Evolutionary conservation across 164 flowering plant species (phyloP), one percentile per base, ranked within the genome.

Genomic region (Aristolochia fimbriata): DNA sequence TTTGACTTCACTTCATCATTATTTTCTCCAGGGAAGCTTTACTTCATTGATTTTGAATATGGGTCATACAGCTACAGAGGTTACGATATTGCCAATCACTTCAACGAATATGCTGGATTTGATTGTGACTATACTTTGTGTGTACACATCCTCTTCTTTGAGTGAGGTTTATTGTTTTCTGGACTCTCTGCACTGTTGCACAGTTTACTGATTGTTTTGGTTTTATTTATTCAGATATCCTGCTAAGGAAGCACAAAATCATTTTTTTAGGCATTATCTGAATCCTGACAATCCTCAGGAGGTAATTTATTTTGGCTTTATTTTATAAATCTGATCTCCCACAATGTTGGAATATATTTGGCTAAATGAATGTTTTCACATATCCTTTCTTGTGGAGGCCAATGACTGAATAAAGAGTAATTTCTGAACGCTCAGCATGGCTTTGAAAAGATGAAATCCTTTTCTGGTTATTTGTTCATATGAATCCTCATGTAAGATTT

Each of bases 81-180:
- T 57, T 91, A 73, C 74, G 99, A 94, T 78, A 88, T 94, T 59
- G 99, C 89, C 59, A 94, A 94, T 71, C 99, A 94, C 82, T 94
- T 94, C 83, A 88, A 83, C 60, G 99, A 94, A 77, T 94, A 88
- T 80, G 99, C 99, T 37, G 99, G 99, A 72, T 83, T 80, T 71
- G 97, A 91, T 47, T 91, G 99, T 73, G 95, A 91, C 80, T 91
- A 82, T 75, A 83, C 73, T 73, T 74, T 88, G 97, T 94, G 82
- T 47, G 90, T 69, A 48, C 27, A 56, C 47, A 50, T 65, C 47
- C 30, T 61, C 62, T 55, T 60, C 15, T 47, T 23, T 52, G 48
- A 4, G 17, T 33, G 30, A 58, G 46, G 45, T 17, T 14, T 15
- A 6, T 13, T 62, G 23, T 68, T 61, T 6, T 37, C 43, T 10